Conservation (phyloP, 176 grass and related monocot genomes). For the Eremochloa ophiuroides region DNA sequence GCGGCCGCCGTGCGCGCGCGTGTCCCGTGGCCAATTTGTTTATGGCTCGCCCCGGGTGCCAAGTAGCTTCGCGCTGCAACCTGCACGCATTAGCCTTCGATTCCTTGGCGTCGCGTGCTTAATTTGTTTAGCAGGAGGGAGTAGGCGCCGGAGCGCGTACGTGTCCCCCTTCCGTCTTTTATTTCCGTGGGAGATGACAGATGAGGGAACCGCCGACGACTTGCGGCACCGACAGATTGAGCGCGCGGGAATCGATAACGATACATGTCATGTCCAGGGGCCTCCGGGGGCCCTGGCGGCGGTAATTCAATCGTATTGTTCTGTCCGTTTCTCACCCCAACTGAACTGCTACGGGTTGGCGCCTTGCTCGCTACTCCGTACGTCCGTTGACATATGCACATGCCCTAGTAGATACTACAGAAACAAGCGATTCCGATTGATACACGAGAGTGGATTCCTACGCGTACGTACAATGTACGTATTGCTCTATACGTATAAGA, state of each 20-base stretch:
- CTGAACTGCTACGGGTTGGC: not conserved
- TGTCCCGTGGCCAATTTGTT: not conserved
- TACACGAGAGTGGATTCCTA: not conserved
- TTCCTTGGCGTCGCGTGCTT: not conserved
- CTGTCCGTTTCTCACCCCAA: not conserved
- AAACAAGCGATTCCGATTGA: not conserved
- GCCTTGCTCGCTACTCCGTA: not conserved
- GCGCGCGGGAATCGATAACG: not conserved
- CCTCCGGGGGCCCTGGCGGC: not conserved
- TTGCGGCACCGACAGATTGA: conserved; percentile 24
- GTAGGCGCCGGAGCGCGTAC: not conserved
- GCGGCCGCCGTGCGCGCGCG: not conserved
- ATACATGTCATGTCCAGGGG: not conserved
- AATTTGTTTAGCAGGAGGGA: not conserved
- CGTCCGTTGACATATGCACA: conserved; percentile 13
- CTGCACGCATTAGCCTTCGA: not conserved
- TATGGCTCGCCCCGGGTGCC: not conserved
- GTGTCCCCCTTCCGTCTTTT: conserved; percentile 20
- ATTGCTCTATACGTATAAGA: no score
- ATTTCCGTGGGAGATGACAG: not conserved
- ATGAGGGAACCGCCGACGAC: not conserved
- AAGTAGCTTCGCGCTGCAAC: not conserved
- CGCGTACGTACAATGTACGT: not conserved
- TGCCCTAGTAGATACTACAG: not conserved
- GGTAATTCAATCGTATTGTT: not conserved